Percentiles rank a stretch among this genome's conserved stretches.
phyloP scores from a whole-genome alignment of 2,329 filamentous ascomycete genomes.

The Ophiostoma novo-ulmi region DNA sequence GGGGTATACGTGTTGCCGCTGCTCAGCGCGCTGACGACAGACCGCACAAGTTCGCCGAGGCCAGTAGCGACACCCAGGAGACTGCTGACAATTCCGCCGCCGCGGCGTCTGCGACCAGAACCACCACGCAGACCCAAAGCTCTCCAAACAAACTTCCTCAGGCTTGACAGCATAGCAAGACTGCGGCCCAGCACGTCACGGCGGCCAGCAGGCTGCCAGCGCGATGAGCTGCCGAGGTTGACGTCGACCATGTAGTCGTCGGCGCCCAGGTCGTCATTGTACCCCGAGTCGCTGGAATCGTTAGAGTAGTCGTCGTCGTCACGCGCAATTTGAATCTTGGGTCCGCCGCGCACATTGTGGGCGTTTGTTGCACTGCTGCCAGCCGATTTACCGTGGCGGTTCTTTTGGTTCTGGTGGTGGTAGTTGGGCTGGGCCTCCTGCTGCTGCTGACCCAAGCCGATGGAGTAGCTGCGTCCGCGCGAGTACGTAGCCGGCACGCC shows the following conservation, averaged over 20 bases:
- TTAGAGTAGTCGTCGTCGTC: conserved; percentile 23
- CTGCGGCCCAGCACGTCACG: conserved; percentile 19
- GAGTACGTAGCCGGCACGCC: conserved; percentile 27
- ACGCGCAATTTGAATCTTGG: conserved; percentile 26
- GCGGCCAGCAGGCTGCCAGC: conserved; percentile 26
- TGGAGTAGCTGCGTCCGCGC: conserved; percentile 27
- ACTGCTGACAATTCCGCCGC: neutral
- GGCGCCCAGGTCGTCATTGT: conserved; percentile 16
- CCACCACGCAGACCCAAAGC: conserved; percentile 17
- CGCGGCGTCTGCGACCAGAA: conserved; percentile 18
- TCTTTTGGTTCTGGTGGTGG: conserved; percentile 13
- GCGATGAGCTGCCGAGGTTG: conserved; percentile 14
- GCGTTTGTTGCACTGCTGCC: neutral
- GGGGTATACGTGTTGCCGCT: conserved; percentile 20
- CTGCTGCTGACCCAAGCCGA: neutral
- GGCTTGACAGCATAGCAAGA: neutral
- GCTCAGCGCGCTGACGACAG: conserved; percentile 28
- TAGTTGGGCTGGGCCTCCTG: conserved; percentile 14
- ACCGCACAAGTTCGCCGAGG: neutral
- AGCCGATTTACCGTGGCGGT: conserved; percentile 13
- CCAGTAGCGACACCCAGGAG: neutral
- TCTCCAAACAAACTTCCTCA: conserved; percentile 13
- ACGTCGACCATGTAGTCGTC: conserved; percentile 20
- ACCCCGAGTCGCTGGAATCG: conserved; percentile 15
- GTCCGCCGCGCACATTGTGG: conserved; percentile 14